Percentiles rank a stretch among this genome's conserved stretches.
Evolutionary conservation across 208 protist genomes (phyloP).

Genomic region (Leishmania braziliensis): DNA sequence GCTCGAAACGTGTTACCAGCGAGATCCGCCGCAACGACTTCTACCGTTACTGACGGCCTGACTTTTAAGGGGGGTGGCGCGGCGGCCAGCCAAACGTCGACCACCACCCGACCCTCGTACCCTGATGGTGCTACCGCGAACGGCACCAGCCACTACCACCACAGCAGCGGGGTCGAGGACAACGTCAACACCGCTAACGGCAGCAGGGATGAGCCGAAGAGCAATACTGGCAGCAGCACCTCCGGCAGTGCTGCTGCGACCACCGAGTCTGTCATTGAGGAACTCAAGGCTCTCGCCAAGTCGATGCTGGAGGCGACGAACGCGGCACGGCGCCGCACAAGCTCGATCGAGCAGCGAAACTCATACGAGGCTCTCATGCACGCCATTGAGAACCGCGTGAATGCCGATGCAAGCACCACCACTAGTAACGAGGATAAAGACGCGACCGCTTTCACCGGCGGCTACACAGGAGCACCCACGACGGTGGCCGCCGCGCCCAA

Average conservation of each 20-base stretch:
- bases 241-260: constrained; percentile 11
- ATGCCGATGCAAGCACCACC: background rate
- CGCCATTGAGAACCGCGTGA: constrained; percentile 52
- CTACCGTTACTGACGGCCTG: background rate
- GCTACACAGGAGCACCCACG: background rate
- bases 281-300: constrained; percentile 81
- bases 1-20: constrained; percentile 6
- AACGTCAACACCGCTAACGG: background rate
- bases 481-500: background rate
- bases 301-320: constrained; percentile 87
- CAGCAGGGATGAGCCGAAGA: background rate
- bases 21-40: background rate
- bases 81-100: background rate
- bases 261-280: constrained; percentile 82
- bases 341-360: constrained; percentile 49
- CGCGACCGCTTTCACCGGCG: background rate
- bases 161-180: background rate
- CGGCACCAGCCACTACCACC: background rate
- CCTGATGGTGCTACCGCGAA: background rate
- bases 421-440: background rate
- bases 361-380: constrained; percentile 76
- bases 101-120: background rate
- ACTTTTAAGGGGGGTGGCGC: background rate
- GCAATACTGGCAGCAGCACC: background rate
- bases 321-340: constrained; percentile 55